Base-by-base conservation (phyloP, 148 eudicot species). In the Rhododendron vialii region DNA sequence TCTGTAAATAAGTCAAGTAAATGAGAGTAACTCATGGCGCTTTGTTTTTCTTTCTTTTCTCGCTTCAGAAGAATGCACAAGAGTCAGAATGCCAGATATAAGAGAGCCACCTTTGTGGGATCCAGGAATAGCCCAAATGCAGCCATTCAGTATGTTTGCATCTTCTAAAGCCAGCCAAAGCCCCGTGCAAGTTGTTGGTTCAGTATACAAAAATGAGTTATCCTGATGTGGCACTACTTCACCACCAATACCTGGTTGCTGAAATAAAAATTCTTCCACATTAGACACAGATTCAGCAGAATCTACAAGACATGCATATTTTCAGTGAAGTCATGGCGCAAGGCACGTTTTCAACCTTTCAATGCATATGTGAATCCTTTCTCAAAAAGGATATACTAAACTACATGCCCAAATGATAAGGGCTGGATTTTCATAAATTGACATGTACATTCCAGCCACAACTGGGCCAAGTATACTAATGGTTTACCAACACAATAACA, bases 191-290 rank as follows among this genome's bases (percentile, higher is more conserved):
- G 98, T 97, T 33, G 89, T 89, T 83, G 99, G 99, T 67, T 94
- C 94, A 7, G 99, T 95, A 87, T 91, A 94, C 35, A 97, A 93
- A 92, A 97, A 97, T 24, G 99, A 94, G 79, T 95, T 95, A 89
- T 97, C 99, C 90, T 95, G 98, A 88, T 97, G 99, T 15, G 98
- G 99, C 82, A 95, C 99, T 48, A 97, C 99, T 88, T 97, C 99
- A 69, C 99, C 98, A 18, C 98, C 99, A 84, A 97, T 97, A 51
- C 99, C 99, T 47, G 99, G 99, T 97, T 95, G 99, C 99, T 97
- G 98, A 81, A 90, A 85, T 84, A 71, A 84, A 89, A 55, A 43
- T 41, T 9, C 38, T 8, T 22, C 45, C 51, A 63, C 75, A 63
- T 63, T 12, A 61, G 1, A 7, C 28, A 82, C 20, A 59, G 63